A percentile compares a stretch with the other conserved stretches of the same genome.
phyloP scores from a whole-genome alignment of 1,284 basidiomycete genomes.

The Fomitopsis betulina region DNA sequence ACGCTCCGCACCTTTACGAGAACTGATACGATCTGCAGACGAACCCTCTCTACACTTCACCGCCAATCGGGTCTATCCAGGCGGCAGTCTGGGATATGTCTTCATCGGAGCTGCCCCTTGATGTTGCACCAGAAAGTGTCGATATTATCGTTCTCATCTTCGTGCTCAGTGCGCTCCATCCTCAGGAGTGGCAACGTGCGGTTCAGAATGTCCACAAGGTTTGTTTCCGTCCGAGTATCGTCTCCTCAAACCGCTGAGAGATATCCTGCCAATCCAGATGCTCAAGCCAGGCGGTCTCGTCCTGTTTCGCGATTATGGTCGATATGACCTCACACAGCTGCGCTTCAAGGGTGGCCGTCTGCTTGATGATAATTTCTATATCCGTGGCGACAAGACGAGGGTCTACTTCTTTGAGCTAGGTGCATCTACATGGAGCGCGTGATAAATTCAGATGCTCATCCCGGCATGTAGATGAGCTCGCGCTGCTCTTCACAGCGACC shows the following conservation, averaged over 20 bases:
- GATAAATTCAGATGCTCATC: no score
- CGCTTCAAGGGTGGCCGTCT: conserved; percentile 88
- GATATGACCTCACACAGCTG: conserved; percentile 92
- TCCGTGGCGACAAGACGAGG: conserved; percentile 93
- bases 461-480: conserved; percentile 66
- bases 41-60: conserved; percentile 67
- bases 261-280: conserved; percentile 47
- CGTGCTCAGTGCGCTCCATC: conserved; percentile 92
- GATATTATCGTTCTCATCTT: conserved; percentile 95
- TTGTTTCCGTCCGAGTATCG: background rate
- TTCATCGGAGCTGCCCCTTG: conserved; percentile 59
- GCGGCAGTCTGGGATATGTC: conserved; percentile 93
- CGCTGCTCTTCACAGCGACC: conserved; percentile 70
- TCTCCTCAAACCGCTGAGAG: background rate
- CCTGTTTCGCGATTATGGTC: conserved; percentile 91
- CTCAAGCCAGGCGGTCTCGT: conserved; percentile 87
- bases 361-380: conserved; percentile 91
- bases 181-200: conserved; percentile 86
- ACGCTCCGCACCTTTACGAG: background rate
- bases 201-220: conserved; percentile 83
- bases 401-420: conserved; percentile 94
- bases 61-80: conserved; percentile 67
- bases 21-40: conserved; percentile 31
- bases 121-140: conserved; percentile 60
- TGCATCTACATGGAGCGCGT: no score